Base-by-base conservation (phyloP, 495 filamentous ascomycete genomes). In the Penicillium parvum region DNA sequence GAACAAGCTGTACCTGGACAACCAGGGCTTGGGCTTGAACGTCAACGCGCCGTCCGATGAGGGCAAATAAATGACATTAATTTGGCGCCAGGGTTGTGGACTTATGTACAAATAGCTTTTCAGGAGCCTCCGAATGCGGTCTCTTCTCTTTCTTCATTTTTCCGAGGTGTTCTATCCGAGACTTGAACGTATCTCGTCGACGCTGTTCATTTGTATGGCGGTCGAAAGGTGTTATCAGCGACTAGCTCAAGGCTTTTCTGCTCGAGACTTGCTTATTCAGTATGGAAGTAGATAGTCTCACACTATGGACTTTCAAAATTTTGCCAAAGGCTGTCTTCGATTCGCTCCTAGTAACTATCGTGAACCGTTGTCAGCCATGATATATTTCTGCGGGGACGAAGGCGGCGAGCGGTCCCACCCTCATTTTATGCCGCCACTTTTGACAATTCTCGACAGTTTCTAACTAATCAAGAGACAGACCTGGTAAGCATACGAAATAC, bases 1-100 rank as follows among this genome's bases (percentile, higher is more conserved):
- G 76, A 98, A 98, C 74, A 95, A 94, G 75, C 72, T 98, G 34
- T 90, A 95, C 58, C 73, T 98, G 45, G 94, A 98, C 49, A 76
- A 84, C 3, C 83, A 91, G 57, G 90, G 88, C 12, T 69, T 98
- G 56, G 92, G 92, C 20, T 64, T 98, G 64, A 97, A 97, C 55
- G 88, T 97, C 55, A 84, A 75, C 41, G 75, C 79, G n/a, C 36
- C 58, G 20, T 28, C 23, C 37, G 60, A 65, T 17, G 65, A 64
- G 10, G 40, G 23, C 43, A 64, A 64, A 56, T 63, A 69, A 69
- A 43, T 45, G 48, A 55, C 46, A 38, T 63, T 59, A 55, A 60
- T 55, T 47, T 47, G 47, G 56, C 50, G 48, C 45, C 33, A 32
- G 45, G 45, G 49, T 42, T 45, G 51, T 57, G 56, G 50, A 54